Evolutionary conservation across 106 monocot genomes (phyloP).

Genomic region (Acorus calamus): DNA sequence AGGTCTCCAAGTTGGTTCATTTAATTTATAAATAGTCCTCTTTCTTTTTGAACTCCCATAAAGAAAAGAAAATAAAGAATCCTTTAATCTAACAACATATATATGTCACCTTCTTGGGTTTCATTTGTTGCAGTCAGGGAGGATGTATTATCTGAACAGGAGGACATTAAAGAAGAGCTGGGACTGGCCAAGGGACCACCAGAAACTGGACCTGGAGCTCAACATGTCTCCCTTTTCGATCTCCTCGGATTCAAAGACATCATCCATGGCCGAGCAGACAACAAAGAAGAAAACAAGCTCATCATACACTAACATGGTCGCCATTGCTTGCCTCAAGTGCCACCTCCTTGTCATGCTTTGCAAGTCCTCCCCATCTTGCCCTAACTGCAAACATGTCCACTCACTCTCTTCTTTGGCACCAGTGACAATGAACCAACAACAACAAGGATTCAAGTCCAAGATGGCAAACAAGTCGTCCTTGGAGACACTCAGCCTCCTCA

Average conservation of each 20-base stretch:
- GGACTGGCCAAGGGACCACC: conserved; percentile 46
- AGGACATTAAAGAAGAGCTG: conserved; percentile 56
- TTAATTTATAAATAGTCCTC: too few relatives aligned
- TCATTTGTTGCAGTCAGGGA: conserved; percentile 38
- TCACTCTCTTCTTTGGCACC: conserved; percentile 3
- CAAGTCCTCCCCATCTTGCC: conserved; percentile 74
- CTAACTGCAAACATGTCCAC: conserved; percentile 93
- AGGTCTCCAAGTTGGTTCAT: too few relatives aligned
- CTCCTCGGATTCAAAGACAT: too few relatives aligned
- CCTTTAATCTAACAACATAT: too few relatives aligned
- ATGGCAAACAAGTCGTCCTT: too few relatives aligned
- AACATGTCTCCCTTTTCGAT: conserved; percentile 27
- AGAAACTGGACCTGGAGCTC: conserved; percentile 41
- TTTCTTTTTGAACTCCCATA: too few relatives aligned
- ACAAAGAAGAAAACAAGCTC: too few relatives aligned
- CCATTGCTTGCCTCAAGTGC: conserved; percentile 69
- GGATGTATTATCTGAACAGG: conserved; percentile 68
- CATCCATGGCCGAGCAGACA: too few relatives aligned
- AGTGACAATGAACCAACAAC: too few relatives aligned
- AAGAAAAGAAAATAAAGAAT: too few relatives aligned
- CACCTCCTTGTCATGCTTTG: conserved; percentile 91
- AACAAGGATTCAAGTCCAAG: too few relatives aligned
- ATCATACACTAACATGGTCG: conserved; percentile 8
- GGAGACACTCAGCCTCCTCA: too few relatives aligned
- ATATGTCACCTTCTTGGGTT: neutral